Percentiles rank a stretch among this genome's conserved stretches.
These are phyloP conservation scores for Lyophyllum shimeji DNA, from an alignment of 768 basidiomycete genomes.

Conservation along the genomic window DNA sequence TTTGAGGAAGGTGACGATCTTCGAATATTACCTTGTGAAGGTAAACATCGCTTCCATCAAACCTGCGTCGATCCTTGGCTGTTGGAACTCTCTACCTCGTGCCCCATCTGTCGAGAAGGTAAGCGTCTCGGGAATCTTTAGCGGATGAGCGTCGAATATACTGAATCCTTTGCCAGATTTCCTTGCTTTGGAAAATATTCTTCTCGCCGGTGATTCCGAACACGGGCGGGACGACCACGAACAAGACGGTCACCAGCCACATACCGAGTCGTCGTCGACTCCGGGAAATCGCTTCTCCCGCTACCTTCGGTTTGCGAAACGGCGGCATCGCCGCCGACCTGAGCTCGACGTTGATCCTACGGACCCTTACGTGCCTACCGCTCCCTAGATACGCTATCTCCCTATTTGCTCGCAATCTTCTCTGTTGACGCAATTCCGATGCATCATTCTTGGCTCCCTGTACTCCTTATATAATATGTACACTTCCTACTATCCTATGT, in stretches of 20 bases:
- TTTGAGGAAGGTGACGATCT: slow-evolving; percentile 94
- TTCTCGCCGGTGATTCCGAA: slow-evolving; percentile 37
- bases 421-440: not conserved
- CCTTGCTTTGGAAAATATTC: slow-evolving; percentile 57
- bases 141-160: not conserved
- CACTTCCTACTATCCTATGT: not conserved
- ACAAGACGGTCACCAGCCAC: slow-evolving; percentile 16
- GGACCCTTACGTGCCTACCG: slow-evolving; percentile 32
- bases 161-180: slow-evolving; percentile 42
- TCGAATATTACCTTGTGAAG: slow-evolving; percentile 88
- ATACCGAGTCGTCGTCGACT: slow-evolving; percentile 10
- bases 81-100: slow-evolving; percentile 83
- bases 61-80: slow-evolving; percentile 93
- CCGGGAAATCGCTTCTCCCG: slow-evolving; percentile 50
- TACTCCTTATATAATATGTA: not conserved
- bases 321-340: slow-evolving; percentile 26
- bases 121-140: slow-evolving; percentile 16
- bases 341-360: slow-evolving; percentile 30
- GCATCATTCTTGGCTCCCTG: not conserved
- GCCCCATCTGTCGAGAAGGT: slow-evolving; percentile 94
- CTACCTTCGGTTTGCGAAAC: slow-evolving; percentile 53
- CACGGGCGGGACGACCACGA: slow-evolving; percentile 19
- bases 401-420: too few species aligned
- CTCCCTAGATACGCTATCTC: slow-evolving; percentile 10
- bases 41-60: slow-evolving; percentile 88